Conservation (phyloP, 768 basidiomycete species). For the Favolaschia claudopus region DNA sequence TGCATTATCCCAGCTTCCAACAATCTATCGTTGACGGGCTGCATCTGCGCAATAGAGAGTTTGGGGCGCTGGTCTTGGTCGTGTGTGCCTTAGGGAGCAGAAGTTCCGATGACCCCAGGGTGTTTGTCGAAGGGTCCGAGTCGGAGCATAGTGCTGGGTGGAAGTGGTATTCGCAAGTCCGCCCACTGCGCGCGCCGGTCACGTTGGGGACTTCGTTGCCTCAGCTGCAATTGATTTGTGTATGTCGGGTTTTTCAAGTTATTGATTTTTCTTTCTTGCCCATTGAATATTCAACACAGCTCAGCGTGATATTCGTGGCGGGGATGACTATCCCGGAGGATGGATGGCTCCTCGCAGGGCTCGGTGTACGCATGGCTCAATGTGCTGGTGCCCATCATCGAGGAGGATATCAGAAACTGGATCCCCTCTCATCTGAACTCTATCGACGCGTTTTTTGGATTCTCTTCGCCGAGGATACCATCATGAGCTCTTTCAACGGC, state of each 20-base stretch:
- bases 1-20: conserved; percentile 74
- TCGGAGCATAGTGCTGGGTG: conserved; percentile 59
- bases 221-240: background rate
- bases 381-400: conserved; percentile 13
- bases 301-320: conserved; percentile 32
- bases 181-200: conserved; percentile 37
- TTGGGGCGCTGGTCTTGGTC: conserved; percentile 65
- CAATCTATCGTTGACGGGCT: conserved; percentile 51
- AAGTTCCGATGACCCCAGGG: conserved; percentile 57
- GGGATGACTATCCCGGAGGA: conserved; percentile 2
- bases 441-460: conserved; percentile 9
- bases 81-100: conserved; percentile 72
- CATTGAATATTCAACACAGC: too few relatives aligned
- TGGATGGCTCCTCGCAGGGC: background rate
- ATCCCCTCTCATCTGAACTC: background rate
- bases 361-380: conserved; percentile 12
- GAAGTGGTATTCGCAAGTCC: conserved; percentile 68
- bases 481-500: conserved; percentile 11
- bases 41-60: conserved; percentile 57
- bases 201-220: background rate
- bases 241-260: too few relatives aligned
- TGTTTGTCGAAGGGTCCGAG: conserved; percentile 40
- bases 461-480: background rate
- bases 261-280: too few relatives aligned
- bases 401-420: background rate